These are phyloP conservation scores for Thymus mandschuricus DNA, from an alignment of 257 asterid genomes.

Conservation along the genomic window DNA sequence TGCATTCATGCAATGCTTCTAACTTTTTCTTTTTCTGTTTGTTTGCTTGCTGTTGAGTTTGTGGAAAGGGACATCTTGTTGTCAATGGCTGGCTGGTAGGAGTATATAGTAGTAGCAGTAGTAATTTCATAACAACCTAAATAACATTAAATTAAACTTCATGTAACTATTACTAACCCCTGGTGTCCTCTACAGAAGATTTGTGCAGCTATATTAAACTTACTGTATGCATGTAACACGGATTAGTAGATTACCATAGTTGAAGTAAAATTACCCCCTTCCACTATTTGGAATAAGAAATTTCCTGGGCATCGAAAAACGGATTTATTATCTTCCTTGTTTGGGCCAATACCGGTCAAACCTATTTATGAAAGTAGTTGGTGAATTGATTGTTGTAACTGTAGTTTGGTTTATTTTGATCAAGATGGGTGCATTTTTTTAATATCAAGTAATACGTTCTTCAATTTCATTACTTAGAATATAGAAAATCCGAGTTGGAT, in stretches of 20 bases:
- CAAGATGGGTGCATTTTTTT: background rate
- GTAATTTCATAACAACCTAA: background rate
- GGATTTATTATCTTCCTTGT: background rate
- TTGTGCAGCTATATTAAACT: background rate
- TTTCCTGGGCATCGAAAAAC: background rate
- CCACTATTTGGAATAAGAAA: background rate
- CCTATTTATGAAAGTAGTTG: conserved; percentile 25
- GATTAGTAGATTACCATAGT: background rate
- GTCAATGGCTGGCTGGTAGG: conserved; percentile 29
- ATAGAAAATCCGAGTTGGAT: background rate
- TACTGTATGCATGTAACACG: background rate
- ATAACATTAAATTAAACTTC: background rate
- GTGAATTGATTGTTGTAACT: conserved; percentile 15
- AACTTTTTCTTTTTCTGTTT: conserved; percentile 27
- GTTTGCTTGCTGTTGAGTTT: conserved; percentile 44
- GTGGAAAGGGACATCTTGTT: conserved; percentile 33
- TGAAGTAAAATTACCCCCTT: background rate
- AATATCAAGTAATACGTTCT: background rate
- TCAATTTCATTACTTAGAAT: conserved; percentile 6
- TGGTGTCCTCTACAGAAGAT: background rate
- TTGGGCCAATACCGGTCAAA: conserved; percentile 23
- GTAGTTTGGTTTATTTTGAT: background rate
- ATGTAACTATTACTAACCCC: background rate
- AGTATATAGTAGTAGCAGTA: background rate
- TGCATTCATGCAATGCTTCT: conserved; percentile 26